These are phyloP conservation scores for Chamaecyparis obtusa DNA, from an alignment of 75 land plant species.

Conservation along the genomic window DNA sequence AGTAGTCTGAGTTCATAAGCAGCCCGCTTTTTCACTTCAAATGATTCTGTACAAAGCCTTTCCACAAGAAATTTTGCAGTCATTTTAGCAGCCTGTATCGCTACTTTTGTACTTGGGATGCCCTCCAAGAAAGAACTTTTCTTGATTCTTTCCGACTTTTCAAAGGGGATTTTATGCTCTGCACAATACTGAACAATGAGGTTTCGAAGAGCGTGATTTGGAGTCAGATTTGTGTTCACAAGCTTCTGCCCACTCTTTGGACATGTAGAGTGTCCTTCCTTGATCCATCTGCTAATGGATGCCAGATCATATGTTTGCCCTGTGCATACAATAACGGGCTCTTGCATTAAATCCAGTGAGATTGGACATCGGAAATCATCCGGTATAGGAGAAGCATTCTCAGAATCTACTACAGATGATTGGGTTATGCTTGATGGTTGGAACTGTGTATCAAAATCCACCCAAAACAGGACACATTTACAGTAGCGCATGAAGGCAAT, in stretches of 20 bases:
- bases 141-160: constrained; percentile 8
- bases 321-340: constrained; percentile 71
- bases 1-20: constrained; percentile 70
- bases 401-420: background rate
- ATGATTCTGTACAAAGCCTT: constrained; percentile 52
- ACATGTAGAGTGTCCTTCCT: constrained; percentile 65
- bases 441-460: background rate
- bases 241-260: constrained; percentile 73
- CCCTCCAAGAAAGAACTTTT: constrained; percentile 31
- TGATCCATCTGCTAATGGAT: constrained; percentile 64
- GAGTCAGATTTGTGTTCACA: constrained; percentile 45
- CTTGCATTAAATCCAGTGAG: constrained; percentile 72
- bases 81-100: constrained; percentile 54
- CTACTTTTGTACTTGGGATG: constrained; percentile 44
- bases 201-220: constrained; percentile 69
- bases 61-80: constrained; percentile 64
- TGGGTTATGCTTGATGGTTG: background rate
- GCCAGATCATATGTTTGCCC: constrained; percentile 79
- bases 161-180: constrained; percentile 44
- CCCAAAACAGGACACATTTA: constrained; percentile 51
- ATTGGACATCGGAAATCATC: constrained; percentile 75
- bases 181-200: constrained; percentile 68
- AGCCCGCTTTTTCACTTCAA: constrained; percentile 47
- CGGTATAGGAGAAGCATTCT: constrained; percentile 31
- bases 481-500: constrained; percentile 59